phyloP scores from a whole-genome alignment of 345 rosid species.

The Gynandropsis gynandra region DNA sequence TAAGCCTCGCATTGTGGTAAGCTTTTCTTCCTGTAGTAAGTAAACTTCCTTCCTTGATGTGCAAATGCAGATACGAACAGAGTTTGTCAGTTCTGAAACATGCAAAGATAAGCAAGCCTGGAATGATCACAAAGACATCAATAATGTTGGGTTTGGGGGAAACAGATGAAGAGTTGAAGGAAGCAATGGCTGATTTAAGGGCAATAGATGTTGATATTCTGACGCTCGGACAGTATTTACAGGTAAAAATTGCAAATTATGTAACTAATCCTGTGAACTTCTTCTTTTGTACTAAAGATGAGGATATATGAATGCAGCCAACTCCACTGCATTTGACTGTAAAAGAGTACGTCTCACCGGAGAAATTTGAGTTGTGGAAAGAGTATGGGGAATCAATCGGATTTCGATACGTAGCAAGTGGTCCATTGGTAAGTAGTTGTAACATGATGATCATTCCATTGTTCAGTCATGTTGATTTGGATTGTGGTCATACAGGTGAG shows the following conservation, averaged over 20 bases:
- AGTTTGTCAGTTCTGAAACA: constrained; percentile 83
- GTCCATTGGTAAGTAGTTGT: constrained; percentile 69
- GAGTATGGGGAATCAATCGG: constrained; percentile 92
- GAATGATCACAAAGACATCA: constrained; percentile 91
- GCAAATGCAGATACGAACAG: constrained; percentile 73
- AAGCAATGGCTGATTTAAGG: constrained; percentile 84
- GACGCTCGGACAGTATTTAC: constrained; percentile 95
- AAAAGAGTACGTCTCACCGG: constrained; percentile 89
- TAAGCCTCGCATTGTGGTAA: too few species aligned
- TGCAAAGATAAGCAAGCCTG: constrained; percentile 72
- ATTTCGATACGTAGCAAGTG: constrained; percentile 92
- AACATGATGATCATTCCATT: not conserved
- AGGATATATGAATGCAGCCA: constrained; percentile 49
- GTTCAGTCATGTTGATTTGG: not conserved
- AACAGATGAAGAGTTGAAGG: constrained; percentile 77
- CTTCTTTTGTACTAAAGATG: too few species aligned
- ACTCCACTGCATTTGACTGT: constrained; percentile 92
- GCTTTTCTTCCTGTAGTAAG: constrained; percentile 11
- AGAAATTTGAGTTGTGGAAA: constrained; percentile 93
- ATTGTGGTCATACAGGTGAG: constrained; percentile 51
- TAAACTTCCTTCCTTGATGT: constrained; percentile 11
- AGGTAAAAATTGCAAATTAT: constrained; percentile 36
- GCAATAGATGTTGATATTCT: constrained; percentile 85
- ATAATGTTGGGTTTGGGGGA: constrained; percentile 99
- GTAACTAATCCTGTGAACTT: constrained; percentile 1